These are phyloP conservation scores for Tetrapisispora fleetii DNA, from an alignment of 805 yeast species.

Conservation along the genomic window DNA sequence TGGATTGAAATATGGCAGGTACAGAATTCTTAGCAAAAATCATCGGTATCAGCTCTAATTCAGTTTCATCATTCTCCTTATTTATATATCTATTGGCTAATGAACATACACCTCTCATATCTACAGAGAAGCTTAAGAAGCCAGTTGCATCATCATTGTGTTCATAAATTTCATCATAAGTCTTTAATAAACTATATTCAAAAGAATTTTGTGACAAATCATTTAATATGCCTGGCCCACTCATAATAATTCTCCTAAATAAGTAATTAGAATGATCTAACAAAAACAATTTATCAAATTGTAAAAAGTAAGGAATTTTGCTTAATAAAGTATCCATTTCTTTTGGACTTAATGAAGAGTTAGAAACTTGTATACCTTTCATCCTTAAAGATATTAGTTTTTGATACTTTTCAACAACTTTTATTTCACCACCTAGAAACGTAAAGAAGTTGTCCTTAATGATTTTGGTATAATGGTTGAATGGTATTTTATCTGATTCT, in stretches of 20 bases:
- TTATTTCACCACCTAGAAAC: conserved; percentile 11
- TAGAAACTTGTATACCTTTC: neutral
- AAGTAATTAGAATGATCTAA: conserved; percentile 7
- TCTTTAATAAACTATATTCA: neutral
- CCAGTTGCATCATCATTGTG: conserved; percentile 1
- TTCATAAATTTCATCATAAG: conserved; percentile 1
- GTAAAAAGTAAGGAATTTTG: neutral
- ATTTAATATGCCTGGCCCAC: conserved; percentile 5
- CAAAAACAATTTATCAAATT: neutral
- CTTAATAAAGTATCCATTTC: neutral
- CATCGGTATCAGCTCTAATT: conserved; percentile 7
- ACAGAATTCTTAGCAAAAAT: conserved; percentile 17
- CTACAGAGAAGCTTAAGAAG: neutral
- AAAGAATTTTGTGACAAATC: neutral
- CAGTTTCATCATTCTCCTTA: too few relatives aligned
- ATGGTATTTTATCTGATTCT: neutral
- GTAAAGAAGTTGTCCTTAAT: neutral
- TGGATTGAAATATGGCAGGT: conserved; percentile 11
- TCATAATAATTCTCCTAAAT: conserved; percentile 11
- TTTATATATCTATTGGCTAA: neutral
- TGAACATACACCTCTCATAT: neutral
- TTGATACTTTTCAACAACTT: conserved; percentile 10
- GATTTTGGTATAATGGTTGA: neutral
- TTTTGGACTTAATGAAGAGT: neutral
- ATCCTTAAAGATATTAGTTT: conserved; percentile 3